Conservation (phyloP, 2,329 filamentous ascomycete species). For the Diaporthe ilicicola region DNA sequence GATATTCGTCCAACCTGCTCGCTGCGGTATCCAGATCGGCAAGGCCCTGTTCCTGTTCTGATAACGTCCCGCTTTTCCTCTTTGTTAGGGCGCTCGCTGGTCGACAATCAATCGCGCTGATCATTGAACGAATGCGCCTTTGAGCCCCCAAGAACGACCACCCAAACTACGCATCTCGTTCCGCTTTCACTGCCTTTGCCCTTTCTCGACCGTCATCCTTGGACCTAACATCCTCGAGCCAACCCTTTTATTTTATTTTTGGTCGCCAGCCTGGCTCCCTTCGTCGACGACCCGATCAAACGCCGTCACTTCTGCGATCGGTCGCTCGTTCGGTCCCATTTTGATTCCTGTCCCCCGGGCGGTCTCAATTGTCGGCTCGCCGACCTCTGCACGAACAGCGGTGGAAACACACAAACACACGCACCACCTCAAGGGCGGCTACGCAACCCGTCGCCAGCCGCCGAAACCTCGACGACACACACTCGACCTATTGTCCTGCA, state of each 20-base stretch:
- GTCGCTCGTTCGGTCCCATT: not conserved
- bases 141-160: conserved; percentile 21
- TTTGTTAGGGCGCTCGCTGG: conserved; percentile 34
- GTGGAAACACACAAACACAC: not conserved
- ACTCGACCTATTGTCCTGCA: conserved; percentile 27
- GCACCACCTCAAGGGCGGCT: conserved; percentile 4
- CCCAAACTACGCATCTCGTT: conserved; percentile 23
- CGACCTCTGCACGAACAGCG: conserved; percentile 19
- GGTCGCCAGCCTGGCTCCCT: not conserved
- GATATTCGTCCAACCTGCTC: conserved; percentile 28
- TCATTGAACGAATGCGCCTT: conserved; percentile 27
- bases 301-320: conserved; percentile 7
- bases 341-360: conserved; percentile 3
- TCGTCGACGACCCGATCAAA: not conserved
- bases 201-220: conserved; percentile 24
- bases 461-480: conserved; percentile 20
- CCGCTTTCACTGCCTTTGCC: conserved; percentile 23
- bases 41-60: conserved; percentile 32
- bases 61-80: conserved; percentile 36
- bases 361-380: conserved; percentile 12
- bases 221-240: conserved; percentile 21
- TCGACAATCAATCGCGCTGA: conserved; percentile 31
- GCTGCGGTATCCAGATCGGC: conserved; percentile 29
- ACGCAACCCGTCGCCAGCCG: conserved; percentile 16
- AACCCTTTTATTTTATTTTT: not conserved